Evolutionary conservation across 805 yeast genomes (phyloP), one percentile per base, ranked within the genome.

Genomic region (Dipodascopsis uninucleata): DNA sequence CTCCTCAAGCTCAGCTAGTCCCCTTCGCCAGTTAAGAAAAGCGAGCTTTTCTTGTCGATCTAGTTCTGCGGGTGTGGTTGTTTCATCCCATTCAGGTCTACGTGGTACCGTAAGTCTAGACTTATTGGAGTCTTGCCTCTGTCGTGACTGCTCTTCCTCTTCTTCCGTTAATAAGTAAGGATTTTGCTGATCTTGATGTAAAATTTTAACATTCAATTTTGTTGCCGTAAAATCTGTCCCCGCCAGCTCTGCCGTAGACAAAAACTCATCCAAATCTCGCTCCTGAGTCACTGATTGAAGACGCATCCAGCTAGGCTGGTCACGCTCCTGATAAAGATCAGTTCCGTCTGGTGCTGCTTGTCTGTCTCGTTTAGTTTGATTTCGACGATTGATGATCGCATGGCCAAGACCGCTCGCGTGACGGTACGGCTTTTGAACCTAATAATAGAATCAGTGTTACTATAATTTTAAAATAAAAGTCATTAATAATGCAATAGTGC

Each of bases 161-260:
- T 79, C 88, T 22, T 74, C 72, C 0, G 82, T 74, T 47, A 89
- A 69, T 36, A 86, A 60, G 49, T 76, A 78, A 6, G 81, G 83
- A 57, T 78, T 78, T 65, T 63, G 39, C 66, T 64, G 45, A 68
- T 72, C 64, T 47, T 85, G 81, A 61, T 82, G 78, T 56, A 93
- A 81, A 58, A 93, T 86, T 58, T 82, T 84, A 48, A 93, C 89
- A 55, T 82, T 85, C 46, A 80, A 75, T 60, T 82, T 80, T 56
- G 90, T 97, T 2, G 97, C 96, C 6, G 96, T 81, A 68, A 93
- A 93, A 68, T 93, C 97, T 17, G 90, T 88, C 61, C 88, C 96
- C 1, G 97, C 96, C 47, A 93, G 75, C 64, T 87, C 95, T 1
- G 98, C 99, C 5, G 97, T 90, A 60, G 81, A 83, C 60, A 93